Conservation (phyloP, 2,329 filamentous ascomycete species). For the Biscogniauxia sp. region DNA sequence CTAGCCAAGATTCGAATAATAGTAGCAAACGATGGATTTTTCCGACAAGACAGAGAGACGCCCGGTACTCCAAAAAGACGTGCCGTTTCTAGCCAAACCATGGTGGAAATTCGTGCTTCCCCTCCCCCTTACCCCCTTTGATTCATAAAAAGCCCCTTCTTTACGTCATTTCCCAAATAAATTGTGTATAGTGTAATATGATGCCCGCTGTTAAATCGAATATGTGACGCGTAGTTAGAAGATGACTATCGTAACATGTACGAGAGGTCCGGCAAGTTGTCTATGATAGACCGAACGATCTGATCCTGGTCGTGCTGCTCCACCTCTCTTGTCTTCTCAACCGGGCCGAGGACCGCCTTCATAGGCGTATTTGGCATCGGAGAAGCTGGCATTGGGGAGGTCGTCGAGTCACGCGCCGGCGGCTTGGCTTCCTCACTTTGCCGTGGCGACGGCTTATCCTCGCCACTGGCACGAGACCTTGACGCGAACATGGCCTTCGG, state of each 20-base stretch:
- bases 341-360: constrained; percentile 13
- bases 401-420: not conserved
- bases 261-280: constrained; percentile 42
- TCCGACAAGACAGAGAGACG: no score
- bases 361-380: constrained; percentile 1
- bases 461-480: not conserved
- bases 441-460: not conserved
- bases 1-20: no score
- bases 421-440: no score
- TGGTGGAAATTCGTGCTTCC: no score
- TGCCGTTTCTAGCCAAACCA: no score
- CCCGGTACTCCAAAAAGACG: no score
- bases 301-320: constrained; percentile 30
- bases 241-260: constrained; percentile 42
- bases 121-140: no score
- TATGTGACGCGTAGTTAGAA: not conserved
- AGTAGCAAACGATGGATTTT: no score
- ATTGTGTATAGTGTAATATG: no score
- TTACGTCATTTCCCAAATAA: no score
- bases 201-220: no score
- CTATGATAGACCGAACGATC: constrained; percentile 35
- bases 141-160: no score
- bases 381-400: not conserved
- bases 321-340: constrained; percentile 8
- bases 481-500: constrained; percentile 1